These are phyloP conservation scores for Camillea tinctor DNA, from an alignment of 2,329 filamentous ascomycete genomes.

Conservation along the genomic window DNA sequence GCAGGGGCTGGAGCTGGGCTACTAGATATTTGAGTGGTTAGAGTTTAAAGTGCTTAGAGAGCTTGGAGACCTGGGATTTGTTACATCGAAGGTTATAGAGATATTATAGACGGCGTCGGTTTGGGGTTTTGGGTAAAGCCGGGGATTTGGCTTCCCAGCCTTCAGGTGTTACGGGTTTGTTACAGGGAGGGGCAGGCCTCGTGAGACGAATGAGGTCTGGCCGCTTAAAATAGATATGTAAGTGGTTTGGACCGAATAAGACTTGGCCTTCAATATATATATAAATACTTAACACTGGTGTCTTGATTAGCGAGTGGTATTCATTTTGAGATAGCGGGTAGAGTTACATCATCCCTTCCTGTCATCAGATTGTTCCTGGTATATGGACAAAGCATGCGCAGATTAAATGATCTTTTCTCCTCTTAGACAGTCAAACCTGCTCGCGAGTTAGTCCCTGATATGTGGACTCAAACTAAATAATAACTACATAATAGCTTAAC, in stretches of 20 bases:
- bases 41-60: background rate
- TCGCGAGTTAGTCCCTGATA: too few relatives aligned
- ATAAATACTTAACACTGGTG: background rate
- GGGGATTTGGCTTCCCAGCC: background rate
- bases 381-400: too few relatives aligned
- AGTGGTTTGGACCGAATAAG: background rate
- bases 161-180: background rate
- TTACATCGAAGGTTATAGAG: background rate
- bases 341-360: too few relatives aligned
- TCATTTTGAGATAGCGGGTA: background rate
- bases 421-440: too few relatives aligned
- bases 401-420: too few relatives aligned
- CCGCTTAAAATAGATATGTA: background rate
- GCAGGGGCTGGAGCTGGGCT: background rate
- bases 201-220: background rate
- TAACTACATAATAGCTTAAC: too few relatives aligned
- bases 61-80: background rate
- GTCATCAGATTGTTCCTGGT: too few relatives aligned
- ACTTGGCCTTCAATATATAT: background rate
- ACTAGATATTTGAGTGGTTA: background rate
- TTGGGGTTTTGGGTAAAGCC: background rate
- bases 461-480: too few relatives aligned
- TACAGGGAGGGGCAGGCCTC: background rate
- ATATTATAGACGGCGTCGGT: background rate
- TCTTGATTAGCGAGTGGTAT: background rate